Percentiles rank a stretch among this genome's conserved stretches.
Conservation (phyloP, 768 basidiomycete species). For the Gloeopeniophorella convolvens region DNA sequence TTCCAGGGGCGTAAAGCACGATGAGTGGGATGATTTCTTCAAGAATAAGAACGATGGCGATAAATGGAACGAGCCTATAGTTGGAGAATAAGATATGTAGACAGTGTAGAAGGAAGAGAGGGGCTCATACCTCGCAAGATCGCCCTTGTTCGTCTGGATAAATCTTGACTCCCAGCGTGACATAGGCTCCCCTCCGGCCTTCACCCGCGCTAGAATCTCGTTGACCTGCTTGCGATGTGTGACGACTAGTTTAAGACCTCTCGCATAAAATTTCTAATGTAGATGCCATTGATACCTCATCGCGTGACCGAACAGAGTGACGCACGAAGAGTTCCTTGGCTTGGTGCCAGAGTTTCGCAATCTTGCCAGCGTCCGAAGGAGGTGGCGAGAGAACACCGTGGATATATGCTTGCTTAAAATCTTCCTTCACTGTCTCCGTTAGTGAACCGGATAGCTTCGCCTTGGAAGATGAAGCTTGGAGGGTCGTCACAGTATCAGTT, state of each 20-base stretch:
- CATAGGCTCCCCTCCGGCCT: constrained; percentile 52
- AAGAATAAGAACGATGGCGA: constrained; percentile 62
- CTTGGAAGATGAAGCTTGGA: constrained; percentile 11
- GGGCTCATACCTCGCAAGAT: constrained; percentile 57
- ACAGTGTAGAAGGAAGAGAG: neutral
- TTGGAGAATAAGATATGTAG: constrained; percentile 10
- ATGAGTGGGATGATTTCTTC: constrained; percentile 82
- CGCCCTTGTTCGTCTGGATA: constrained; percentile 57
- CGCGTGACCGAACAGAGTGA: neutral
- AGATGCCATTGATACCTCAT: neutral
- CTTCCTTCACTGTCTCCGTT: constrained; percentile 51
- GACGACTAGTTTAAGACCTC: constrained; percentile 67
- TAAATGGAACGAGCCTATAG: constrained; percentile 67
- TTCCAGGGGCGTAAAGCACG: constrained; percentile 76
- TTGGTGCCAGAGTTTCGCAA: constrained; percentile 44
- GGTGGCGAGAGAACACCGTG: constrained; percentile 67
- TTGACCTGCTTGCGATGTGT: constrained; percentile 49
- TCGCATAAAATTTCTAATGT: constrained; percentile 71
- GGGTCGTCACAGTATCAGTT: constrained; percentile 19
- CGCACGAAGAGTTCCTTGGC: constrained; percentile 42
- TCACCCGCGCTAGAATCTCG: constrained; percentile 49
- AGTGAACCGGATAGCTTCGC: constrained; percentile 22
- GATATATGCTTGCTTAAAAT: constrained; percentile 56
- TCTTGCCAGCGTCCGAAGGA: constrained; percentile 52
- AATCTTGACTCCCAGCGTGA: constrained; percentile 66